Evolutionary conservation across 768 basidiomycete species (phyloP).

Genomic region (Panaeolus cyanescens): DNA sequence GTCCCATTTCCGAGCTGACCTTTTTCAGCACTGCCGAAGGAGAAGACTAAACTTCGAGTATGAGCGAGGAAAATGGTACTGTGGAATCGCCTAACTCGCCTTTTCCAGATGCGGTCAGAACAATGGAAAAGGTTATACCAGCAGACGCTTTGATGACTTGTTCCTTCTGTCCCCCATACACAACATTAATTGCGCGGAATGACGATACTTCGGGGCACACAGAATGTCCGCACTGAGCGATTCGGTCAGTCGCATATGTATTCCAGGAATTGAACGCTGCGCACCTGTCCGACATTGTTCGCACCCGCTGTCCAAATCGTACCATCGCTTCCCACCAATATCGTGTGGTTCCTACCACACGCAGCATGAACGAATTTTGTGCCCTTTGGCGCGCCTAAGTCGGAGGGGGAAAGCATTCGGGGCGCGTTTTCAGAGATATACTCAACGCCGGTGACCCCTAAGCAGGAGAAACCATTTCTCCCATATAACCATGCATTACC

Average conservation of each 20-base stretch:
- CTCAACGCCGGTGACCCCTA: constrained; percentile 61
- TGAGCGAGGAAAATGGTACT: constrained; percentile 3
- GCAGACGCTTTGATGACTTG: constrained; percentile 74
- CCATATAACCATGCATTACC: constrained; percentile 92
- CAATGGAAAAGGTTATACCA: constrained; percentile 82
- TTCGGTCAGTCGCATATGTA: constrained; percentile 3
- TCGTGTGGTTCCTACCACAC: constrained; percentile 78
- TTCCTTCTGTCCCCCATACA: constrained; percentile 60
- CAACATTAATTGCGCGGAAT: constrained; percentile 65
- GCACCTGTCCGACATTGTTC: constrained; percentile 82
- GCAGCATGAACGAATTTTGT: constrained; percentile 80
- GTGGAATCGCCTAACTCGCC: constrained; percentile 40
- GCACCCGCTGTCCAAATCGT: constrained; percentile 82
- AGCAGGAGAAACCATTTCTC: constrained; percentile 68
- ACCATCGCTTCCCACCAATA: constrained; percentile 83
- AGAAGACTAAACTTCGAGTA: constrained; percentile 58
- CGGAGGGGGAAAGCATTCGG: constrained; percentile 53
- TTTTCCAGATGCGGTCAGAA: constrained; percentile 83
- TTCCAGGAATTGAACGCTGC: constrained; percentile 17
- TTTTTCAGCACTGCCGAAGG: constrained; percentile 89
- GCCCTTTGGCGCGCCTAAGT: constrained; percentile 60
- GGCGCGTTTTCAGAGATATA: constrained; percentile 78
- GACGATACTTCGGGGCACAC: constrained; percentile 61
- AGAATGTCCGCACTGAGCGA: constrained; percentile 68
- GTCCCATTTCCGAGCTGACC: constrained; percentile 93